Conservation (phyloP, 352 stramenopile genomes). For the Blastocystis sp. region DNA sequence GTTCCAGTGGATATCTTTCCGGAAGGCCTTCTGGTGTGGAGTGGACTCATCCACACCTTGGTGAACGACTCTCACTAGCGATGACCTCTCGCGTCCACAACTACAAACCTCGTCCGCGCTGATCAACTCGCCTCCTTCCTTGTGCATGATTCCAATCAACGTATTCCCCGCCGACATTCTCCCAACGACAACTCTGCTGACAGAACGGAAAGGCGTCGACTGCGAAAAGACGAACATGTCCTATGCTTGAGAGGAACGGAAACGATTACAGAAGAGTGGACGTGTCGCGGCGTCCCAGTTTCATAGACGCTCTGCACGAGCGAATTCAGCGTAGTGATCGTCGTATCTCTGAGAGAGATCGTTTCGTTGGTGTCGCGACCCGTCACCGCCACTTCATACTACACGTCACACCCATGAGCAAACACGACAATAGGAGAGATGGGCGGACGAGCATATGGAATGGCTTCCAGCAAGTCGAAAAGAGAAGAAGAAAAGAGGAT, state of each 20-base stretch:
- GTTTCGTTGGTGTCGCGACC: not conserved
- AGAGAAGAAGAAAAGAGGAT: not conserved
- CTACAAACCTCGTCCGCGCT: not conserved
- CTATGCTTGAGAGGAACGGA: not conserved
- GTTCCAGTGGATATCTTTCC: not conserved
- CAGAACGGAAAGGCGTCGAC: not conserved
- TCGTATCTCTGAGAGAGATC: not conserved
- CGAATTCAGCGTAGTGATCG: not conserved
- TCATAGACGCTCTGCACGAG: not conserved
- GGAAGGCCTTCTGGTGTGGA: too few species aligned
- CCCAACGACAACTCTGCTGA: constrained; percentile 1
- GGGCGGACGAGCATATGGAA: not conserved
- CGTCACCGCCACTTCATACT: constrained; percentile 10
- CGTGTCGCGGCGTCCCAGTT: not conserved
- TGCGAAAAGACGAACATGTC: constrained; percentile 34
- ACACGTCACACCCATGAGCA: not conserved
- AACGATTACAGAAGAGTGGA: not conserved
- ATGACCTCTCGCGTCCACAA: not conserved
- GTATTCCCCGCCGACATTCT: not conserved
- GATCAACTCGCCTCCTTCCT: not conserved
- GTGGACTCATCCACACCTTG: not conserved
- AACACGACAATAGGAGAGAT: not conserved
- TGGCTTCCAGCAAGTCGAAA: too few species aligned
- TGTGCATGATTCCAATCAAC: constrained; percentile 22
- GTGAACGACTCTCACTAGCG: not conserved